These are phyloP conservation scores for Rosa rugosa DNA, from an alignment of 306 rosid species.

Conservation along the genomic window DNA sequence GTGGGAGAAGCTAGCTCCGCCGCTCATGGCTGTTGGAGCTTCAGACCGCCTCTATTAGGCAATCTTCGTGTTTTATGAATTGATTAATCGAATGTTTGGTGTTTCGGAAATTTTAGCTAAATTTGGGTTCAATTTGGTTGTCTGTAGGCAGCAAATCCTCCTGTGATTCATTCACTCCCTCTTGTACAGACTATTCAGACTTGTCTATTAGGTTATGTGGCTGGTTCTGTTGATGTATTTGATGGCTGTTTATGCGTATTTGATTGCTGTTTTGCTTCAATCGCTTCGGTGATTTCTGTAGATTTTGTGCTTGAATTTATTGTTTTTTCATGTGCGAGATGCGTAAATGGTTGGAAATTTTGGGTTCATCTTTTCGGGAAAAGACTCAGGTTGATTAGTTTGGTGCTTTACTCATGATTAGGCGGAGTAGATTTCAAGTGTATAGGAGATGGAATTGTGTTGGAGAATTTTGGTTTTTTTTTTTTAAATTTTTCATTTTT, in stretches of 20 bases:
- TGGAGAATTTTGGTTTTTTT: not conserved
- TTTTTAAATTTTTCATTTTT: not conserved
- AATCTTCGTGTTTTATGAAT: no score
- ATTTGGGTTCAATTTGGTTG: no score
- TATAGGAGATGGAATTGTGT: not conserved
- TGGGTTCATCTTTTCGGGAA: no score
- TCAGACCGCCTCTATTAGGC: no score
- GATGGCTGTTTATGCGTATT: slow-evolving; percentile 1
- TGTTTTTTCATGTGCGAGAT: not conserved
- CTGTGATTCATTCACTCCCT: not conserved
- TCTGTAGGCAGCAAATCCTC: no score
- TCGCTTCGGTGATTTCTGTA: no score
- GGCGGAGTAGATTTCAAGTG: not conserved
- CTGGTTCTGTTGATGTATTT: not conserved
- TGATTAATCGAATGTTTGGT: no score
- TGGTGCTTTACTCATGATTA: no score
- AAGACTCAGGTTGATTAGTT: no score
- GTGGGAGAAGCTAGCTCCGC: no score
- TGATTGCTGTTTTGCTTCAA: not conserved
- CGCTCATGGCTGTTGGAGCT: no score
- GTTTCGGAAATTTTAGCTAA: no score
- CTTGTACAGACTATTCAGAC: not conserved
- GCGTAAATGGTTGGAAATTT: not conserved
- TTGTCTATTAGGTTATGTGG: not conserved
- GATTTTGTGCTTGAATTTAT: not conserved